Evolutionary conservation across 2,329 filamentous ascomycete genomes (phyloP).

Genomic region (Verticillium klebahnii): DNA sequence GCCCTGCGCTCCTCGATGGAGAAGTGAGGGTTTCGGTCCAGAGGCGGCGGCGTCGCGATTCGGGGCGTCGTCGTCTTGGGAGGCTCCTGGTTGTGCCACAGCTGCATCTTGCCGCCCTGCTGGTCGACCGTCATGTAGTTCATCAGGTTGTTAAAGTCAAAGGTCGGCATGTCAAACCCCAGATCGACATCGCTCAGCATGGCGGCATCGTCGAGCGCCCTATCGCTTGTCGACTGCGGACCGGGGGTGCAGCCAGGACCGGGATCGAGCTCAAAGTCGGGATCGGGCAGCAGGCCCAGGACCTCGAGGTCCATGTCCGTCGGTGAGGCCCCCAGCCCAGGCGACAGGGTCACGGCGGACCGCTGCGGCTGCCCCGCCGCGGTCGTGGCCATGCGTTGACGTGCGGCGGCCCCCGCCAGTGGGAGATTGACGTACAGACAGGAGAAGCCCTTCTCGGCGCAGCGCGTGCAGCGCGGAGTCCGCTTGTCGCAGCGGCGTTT

Average conservation of each 20-base stretch:
- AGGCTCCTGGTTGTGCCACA: background rate
- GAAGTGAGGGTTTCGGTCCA: background rate
- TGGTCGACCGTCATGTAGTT: conserved; percentile 10
- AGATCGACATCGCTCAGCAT: background rate
- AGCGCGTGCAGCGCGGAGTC: conserved; percentile 35
- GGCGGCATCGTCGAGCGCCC: background rate
- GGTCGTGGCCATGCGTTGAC: background rate
- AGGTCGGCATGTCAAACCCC: conserved; percentile 20
- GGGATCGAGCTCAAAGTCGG: background rate
- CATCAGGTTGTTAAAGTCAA: conserved; percentile 20
- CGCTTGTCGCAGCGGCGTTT: conserved; percentile 42
- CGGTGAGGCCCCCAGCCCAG: background rate
- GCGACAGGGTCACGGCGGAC: background rate
- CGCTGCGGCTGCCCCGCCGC: background rate
- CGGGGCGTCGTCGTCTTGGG: background rate
- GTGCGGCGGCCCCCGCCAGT: background rate
- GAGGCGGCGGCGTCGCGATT: background rate
- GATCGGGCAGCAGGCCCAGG: background rate
- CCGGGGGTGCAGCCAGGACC: background rate
- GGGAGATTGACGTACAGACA: conserved; percentile 27
- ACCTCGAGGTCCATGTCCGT: background rate
- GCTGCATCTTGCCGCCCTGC: background rate
- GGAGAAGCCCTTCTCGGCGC: conserved; percentile 31
- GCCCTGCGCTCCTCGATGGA: background rate
- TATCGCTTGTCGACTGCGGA: background rate